phyloP scores from a whole-genome alignment of 176 grass and related monocot species.

The Oryza coarctata region DNA sequence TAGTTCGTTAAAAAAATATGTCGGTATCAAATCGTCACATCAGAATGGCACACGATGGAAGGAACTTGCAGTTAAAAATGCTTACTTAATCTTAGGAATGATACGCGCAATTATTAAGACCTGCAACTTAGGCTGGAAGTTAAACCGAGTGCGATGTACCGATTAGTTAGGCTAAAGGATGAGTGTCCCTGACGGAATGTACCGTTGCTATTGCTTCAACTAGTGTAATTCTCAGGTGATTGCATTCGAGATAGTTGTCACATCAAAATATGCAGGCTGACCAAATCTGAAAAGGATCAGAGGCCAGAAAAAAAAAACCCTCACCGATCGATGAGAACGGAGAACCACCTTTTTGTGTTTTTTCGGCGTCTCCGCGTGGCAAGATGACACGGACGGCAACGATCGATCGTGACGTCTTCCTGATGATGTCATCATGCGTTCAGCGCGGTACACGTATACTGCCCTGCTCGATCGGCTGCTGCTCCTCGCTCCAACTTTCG shows the following conservation, averaged over 20 bases:
- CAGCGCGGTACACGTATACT: no score
- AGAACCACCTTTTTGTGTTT: neutral
- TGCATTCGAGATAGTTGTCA: no score
- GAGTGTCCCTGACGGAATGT: neutral
- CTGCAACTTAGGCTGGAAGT: conserved; percentile 23
- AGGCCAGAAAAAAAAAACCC: neutral
- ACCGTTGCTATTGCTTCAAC: no score
- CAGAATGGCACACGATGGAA: neutral
- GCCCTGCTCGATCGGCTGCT: neutral
- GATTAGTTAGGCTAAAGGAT: neutral
- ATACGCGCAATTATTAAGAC: conserved; percentile 32
- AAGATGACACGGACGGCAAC: neutral
- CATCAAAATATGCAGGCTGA: neutral
- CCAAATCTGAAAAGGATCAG: neutral
- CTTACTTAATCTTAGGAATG: neutral
- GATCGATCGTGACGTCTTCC: neutral
- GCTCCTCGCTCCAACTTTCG: neutral
- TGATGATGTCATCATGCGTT: neutral
- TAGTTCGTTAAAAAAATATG: no score
- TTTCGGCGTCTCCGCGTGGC: neutral
- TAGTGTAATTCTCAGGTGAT: no score
- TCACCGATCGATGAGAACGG: neutral
- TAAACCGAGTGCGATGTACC: neutral
- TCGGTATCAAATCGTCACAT: neutral
- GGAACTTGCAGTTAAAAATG: neutral